These are phyloP conservation scores for Ceratocystis smalleyi DNA, from an alignment of 2,329 filamentous ascomycete genomes.

Conservation along the genomic window DNA sequence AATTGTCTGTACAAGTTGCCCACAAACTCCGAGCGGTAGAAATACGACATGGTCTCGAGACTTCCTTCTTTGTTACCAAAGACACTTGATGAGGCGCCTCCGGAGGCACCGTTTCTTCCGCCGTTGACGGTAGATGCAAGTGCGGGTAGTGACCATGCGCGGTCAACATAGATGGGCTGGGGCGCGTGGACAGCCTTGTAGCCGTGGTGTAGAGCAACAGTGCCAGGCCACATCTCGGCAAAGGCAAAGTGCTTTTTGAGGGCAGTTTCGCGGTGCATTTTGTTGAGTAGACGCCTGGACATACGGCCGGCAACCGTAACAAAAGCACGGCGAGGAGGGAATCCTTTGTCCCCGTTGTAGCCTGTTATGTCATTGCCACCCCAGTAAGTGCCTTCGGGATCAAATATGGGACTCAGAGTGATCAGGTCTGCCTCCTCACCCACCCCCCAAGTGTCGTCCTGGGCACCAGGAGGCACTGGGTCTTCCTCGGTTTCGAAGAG, in stretches of 20 bases:
- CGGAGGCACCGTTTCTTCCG: constrained; percentile 56
- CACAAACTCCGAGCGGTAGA: constrained; percentile 74
- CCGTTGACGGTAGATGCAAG: constrained; percentile 68
- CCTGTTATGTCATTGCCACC: constrained; percentile 68
- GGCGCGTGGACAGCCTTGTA: constrained; percentile 85
- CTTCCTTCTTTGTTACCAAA: constrained; percentile 83
- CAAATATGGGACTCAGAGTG: constrained; percentile 80
- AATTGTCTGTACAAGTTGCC: constrained; percentile 70
- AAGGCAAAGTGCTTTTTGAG: constrained; percentile 80
- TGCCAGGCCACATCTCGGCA: constrained; percentile 91
- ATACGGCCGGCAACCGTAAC: constrained; percentile 83
- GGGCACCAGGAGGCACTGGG: constrained; percentile 48
- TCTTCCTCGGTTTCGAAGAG: constrained; percentile 61
- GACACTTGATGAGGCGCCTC: constrained; percentile 56
- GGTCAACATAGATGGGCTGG: constrained; percentile 76
- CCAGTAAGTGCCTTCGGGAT: constrained; percentile 80
- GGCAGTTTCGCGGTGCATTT: constrained; percentile 83
- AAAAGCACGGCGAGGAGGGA: constrained; percentile 57
- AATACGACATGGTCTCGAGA: constrained; percentile 75
- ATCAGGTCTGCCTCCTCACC: constrained; percentile 85
- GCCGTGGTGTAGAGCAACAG: constrained; percentile 75
- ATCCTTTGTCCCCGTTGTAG: constrained; percentile 50
- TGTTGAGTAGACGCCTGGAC: constrained; percentile 59
- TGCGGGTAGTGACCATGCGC: constrained; percentile 68
- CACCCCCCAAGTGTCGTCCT: constrained; percentile 79